A percentile compares a stretch with the other conserved stretches of the same genome.
Evolutionary conservation across 2,329 filamentous ascomycete species (phyloP).

Genomic region (Clonostachys rhizophaga): DNA sequence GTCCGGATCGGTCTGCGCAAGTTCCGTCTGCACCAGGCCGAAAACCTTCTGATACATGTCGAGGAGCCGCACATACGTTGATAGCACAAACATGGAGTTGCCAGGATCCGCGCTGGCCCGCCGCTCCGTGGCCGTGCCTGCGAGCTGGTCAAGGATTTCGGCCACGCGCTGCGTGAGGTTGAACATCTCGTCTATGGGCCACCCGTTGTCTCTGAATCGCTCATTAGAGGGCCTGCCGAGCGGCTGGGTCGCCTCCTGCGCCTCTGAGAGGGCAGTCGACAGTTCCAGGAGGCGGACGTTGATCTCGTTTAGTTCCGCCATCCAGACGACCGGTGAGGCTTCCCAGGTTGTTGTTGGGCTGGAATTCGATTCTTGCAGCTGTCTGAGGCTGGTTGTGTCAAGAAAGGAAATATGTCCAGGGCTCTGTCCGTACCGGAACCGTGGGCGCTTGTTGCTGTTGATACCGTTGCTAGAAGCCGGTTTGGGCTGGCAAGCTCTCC

Average conservation of each 20-base stretch:
- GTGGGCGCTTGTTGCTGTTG: not conserved
- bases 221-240: conserved; percentile 11
- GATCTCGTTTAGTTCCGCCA: conserved; percentile 31
- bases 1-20: conserved; percentile 14
- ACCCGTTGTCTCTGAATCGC: conserved; percentile 16
- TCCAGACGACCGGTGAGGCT: conserved; percentile 18
- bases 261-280: conserved; percentile 21
- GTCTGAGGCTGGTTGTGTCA: no score
- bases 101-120: conserved; percentile 19
- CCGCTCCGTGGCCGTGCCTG: conserved; percentile 1
- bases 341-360: no score
- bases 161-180: conserved; percentile 28
- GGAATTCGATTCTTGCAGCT: no score
- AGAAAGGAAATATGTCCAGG: conserved; percentile 23
- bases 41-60: conserved; percentile 35
- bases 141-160: conserved; percentile 22
- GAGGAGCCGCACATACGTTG: conserved; percentile 30
- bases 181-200: conserved; percentile 35
- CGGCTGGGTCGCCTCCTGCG: conserved; percentile 10
- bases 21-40: conserved; percentile 23
- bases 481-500: no score
- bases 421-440: conserved; percentile 7
- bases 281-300: conserved; percentile 30
- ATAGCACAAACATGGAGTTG: conserved; percentile 29
- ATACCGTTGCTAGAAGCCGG: not conserved